phyloP scores from a whole-genome alignment of 257 asterid genomes.

The Solanum dulcamara region DNA sequence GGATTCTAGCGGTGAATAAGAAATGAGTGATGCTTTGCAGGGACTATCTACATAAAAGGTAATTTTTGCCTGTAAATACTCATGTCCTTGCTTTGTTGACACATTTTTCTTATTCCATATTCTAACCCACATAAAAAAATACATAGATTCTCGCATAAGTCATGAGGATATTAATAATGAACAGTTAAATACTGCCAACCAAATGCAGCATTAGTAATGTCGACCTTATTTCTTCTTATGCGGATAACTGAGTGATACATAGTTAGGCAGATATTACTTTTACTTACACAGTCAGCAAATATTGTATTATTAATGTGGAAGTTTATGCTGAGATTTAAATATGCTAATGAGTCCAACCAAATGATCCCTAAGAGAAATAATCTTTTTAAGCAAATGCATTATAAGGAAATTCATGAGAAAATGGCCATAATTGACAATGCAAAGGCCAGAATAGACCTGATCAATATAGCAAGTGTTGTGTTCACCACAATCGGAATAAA shows the following conservation, averaged over 20 bases:
- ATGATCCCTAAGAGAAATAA: not conserved
- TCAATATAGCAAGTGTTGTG: constrained; percentile 63
- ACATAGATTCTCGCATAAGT: not conserved
- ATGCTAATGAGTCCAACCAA: too few relatives aligned
- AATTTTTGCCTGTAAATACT: not conserved
- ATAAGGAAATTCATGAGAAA: not conserved
- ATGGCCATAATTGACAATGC: too few relatives aligned
- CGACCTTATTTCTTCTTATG: not conserved
- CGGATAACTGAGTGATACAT: not conserved
- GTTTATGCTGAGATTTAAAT: too few relatives aligned
- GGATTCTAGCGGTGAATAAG: too few relatives aligned
- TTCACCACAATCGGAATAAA: constrained; percentile 79
- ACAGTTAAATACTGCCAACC: not conserved
- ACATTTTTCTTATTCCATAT: too few relatives aligned
- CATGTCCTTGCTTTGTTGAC: not conserved
- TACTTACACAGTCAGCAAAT: too few relatives aligned
- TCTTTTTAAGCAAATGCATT: not conserved
- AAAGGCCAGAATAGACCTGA: constrained; percentile 57
- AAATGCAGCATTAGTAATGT: not conserved
- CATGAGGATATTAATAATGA: not conserved
- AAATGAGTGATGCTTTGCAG: not conserved
- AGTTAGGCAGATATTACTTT: too few relatives aligned
- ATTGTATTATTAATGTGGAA: too few relatives aligned
- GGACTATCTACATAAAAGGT: not conserved
- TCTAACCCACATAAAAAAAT: too few relatives aligned